A percentile compares a stretch with the other conserved stretches of the same genome.
Evolutionary conservation across 768 basidiomycete genomes (phyloP).

Genomic region (Steccherinum ochraceum): DNA sequence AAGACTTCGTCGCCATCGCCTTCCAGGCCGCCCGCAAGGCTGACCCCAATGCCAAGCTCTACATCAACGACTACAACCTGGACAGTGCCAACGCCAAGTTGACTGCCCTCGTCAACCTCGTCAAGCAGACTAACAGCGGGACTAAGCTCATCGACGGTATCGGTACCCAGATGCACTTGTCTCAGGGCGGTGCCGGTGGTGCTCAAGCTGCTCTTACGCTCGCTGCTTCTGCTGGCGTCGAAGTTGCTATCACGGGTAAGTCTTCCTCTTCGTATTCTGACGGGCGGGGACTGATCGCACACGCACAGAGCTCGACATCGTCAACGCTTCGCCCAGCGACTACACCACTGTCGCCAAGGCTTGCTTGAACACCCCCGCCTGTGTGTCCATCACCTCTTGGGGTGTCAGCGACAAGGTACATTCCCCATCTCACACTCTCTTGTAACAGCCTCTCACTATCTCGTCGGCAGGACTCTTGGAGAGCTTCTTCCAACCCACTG

Average conservation of each 20-base stretch:
- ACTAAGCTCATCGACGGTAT: constrained; percentile 40
- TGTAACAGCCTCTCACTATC: not conserved
- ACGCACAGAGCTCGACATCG: constrained; percentile 19
- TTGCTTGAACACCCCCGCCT: constrained; percentile 34
- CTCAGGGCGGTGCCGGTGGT: constrained; percentile 32
- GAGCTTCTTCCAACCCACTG: constrained; percentile 34
- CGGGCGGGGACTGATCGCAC: not conserved
- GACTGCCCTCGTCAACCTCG: constrained; percentile 31
- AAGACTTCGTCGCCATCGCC: constrained; percentile 45
- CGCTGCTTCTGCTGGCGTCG: constrained; percentile 35
- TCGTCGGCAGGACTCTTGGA: constrained; percentile 37
- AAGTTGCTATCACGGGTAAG: constrained; percentile 43
- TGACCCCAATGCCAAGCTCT: constrained; percentile 41
- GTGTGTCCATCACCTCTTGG: constrained; percentile 45
- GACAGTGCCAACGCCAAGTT: constrained; percentile 42
- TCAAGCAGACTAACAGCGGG: constrained; percentile 33
- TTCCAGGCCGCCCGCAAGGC: constrained; percentile 43
- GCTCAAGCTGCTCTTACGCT: constrained; percentile 37
- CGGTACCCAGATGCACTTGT: constrained; percentile 41
- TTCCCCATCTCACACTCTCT: constrained; percentile 8
- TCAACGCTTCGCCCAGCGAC: constrained; percentile 29
- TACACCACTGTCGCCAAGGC: constrained; percentile 40
- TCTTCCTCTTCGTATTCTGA: not conserved
- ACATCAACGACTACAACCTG: constrained; percentile 38
- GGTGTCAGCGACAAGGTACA: constrained; percentile 41